Evolutionary conservation across 352 stramenopile genomes (phyloP), one percentile per base, ranked within the genome.

Genomic region (Plasmopara muralis): DNA sequence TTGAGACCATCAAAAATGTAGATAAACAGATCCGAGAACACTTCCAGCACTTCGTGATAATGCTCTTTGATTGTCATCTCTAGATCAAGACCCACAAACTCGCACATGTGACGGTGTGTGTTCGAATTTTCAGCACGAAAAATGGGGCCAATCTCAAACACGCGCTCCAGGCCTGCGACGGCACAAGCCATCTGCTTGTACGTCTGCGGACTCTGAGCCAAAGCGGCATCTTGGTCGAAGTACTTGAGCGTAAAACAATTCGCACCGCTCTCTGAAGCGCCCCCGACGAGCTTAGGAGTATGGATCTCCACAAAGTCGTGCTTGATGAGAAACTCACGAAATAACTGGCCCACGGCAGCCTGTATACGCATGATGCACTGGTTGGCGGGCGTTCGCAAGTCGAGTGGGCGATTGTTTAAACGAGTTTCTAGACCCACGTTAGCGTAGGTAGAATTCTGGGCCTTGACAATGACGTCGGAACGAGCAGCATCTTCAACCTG

Each of bases 31-130:
- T 99, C 95, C 61, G 86, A 96, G 60, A 99, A 98, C 9, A 99
- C 77, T 64, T 99, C 89, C 43, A 90, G 83, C 46, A 98, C 83
- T 72, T 99, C 97, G 64, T 98, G 93, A 77, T 99, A 99, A 86
- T 99, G 96, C 67, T 99, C 95, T 62, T 98, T 96, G 77, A 99
- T 99, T 39, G 89, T 89, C 97, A 99, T 99, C 73, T 99, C 97
- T 43, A 99, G 81, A 75, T 99, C 97, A 42, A 99, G 85, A 34
- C 97, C 97, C 59, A 97, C 98, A 70, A 99, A 99, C 77, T 99
- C 97, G 76, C 96, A 99, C 74, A 99, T 93, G 79, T 99, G 97
- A 60, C 97, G 85, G 64, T 97, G 83, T 35, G 97, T 99, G 74
- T 99, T 98, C 46, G 86, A 98, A 74, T 99, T 99, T 75, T 99